These are phyloP conservation scores for Nicotiana noctiflora DNA, from an alignment of 257 asterid species.

Conservation along the genomic window DNA sequence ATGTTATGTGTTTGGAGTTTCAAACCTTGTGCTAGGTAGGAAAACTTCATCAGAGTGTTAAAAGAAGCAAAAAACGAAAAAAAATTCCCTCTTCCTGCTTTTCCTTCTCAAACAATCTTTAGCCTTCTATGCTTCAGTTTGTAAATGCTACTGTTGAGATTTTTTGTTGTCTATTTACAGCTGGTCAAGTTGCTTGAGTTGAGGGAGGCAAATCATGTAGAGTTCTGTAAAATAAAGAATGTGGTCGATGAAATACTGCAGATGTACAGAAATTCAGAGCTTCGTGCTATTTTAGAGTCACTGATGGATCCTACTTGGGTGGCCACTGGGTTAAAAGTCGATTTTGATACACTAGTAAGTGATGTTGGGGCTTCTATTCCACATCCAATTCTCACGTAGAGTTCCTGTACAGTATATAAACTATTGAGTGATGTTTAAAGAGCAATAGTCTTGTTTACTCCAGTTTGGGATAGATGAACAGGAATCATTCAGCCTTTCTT, in stretches of 20 bases:
- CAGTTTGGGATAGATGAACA: background rate
- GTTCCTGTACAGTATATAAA: background rate
- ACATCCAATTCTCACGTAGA: background rate
- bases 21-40: slow-evolving; percentile 1
- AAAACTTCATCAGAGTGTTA: background rate
- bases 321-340: slow-evolving; percentile 85
- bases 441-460: background rate
- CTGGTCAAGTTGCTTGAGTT: slow-evolving; percentile 92
- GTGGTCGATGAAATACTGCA: slow-evolving; percentile 69
- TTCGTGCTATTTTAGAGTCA: slow-evolving; percentile 47
- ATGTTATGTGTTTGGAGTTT: background rate
- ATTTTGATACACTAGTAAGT: slow-evolving; percentile 73
- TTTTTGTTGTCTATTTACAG: slow-evolving; percentile 40
- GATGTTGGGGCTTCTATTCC: background rate
- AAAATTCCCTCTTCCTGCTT: background rate
- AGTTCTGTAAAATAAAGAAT: slow-evolving; percentile 81
- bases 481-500: background rate
- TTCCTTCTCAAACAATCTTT: background rate
- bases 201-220: slow-evolving; percentile 93
- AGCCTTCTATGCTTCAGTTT: background rate
- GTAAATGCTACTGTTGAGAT: background rate
- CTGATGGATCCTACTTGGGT: slow-evolving; percentile 90
- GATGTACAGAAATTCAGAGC: slow-evolving; percentile 52
- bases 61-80: no score
- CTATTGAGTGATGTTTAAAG: background rate